phyloP scores from a whole-genome alignment of 192 early-diverging fungal species.

The Coemansia sp. region DNA sequence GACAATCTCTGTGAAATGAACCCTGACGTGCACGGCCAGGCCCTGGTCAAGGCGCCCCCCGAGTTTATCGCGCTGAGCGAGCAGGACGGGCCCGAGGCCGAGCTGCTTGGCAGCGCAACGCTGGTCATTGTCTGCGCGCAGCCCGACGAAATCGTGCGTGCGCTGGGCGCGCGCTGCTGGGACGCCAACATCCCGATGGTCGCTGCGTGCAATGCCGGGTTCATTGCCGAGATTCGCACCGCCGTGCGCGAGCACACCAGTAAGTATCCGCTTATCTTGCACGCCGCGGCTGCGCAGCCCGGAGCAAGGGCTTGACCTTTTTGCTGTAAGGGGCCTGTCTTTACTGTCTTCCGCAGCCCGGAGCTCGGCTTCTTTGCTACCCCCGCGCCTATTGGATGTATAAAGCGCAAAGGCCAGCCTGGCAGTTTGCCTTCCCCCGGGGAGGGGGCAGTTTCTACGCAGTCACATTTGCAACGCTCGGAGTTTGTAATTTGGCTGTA shows the following conservation, averaged over 20 bases:
- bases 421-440: neutral
- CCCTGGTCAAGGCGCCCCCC: slow-evolving; percentile 54
- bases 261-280: slow-evolving; percentile 41
- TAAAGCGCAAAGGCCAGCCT: too few relatives aligned
- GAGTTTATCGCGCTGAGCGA: slow-evolving; percentile 63
- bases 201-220: slow-evolving; percentile 66
- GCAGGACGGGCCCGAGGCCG: slow-evolving; percentile 57
- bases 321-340: too few relatives aligned
- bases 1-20: slow-evolving; percentile 81
- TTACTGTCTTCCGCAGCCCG: too few relatives aligned
- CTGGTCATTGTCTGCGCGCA: slow-evolving; percentile 75
- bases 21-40: slow-evolving; percentile 69
- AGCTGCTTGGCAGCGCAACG: slow-evolving; percentile 57
- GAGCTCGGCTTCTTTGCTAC: too few relatives aligned
- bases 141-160: slow-evolving; percentile 51
- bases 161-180: slow-evolving; percentile 64
- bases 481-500: slow-evolving; percentile 3
- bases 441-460: neutral
- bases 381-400: too few relatives aligned
- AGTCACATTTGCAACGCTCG: neutral
- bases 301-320: too few relatives aligned
- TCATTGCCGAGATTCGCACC: slow-evolving; percentile 71
- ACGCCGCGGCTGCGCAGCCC: slow-evolving; percentile 4
- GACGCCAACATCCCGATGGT: slow-evolving; percentile 63
- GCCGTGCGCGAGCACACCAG: slow-evolving; percentile 72